Base-by-base conservation (phyloP, 1,284 basidiomycete genomes). In the Fomitopsis palustris region DNA sequence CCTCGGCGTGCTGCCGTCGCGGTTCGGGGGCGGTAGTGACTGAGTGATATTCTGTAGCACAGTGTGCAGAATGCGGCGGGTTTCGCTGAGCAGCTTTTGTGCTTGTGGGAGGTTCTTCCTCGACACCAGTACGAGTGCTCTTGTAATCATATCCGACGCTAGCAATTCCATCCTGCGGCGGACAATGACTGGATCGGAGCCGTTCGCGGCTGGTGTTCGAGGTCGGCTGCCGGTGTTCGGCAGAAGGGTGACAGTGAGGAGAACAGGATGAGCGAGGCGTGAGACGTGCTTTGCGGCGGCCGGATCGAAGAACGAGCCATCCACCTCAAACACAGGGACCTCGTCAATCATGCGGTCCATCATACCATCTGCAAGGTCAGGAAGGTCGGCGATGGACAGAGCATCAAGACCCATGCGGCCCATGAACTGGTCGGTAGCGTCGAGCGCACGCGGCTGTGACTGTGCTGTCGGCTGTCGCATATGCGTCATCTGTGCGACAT, bases 321-420 rank as follows among this genome's bases (percentile, higher is more conserved):
- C 94, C 25, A 96, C 90, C 70, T 96, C 93, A 55, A 94, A 85
- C 12, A 96, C 91, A 1, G 95, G 94, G 9, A 95, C 89, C 66
- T 98, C 95, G 70, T 97, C 95, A 53, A 95, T 93, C 86, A 95
- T 89, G 55, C 86, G 81, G 66, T 91, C 90, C 88, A 93, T 91
- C 89, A 92, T 90, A 16, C 90, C 90, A 61, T 92, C 89, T 55
- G 83, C 81, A 63, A 93, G 85, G 69, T 90, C 86, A 1, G 82
- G 75, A 2, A 81, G 72, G 63, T 92, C 91, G 7, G 87, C 88
- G 52, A 92, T 88, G 6, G 82, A 73, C 10, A 92, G 73, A 43
- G 88, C 78, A 64, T 92, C 91, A 57, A 93, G 77, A 19, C 90
- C 90, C 83, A 93, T 84, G 63, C 87, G 86, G 68, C 87, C 86